Base-by-base conservation (phyloP, 371 early-diverging fungal genomes). In the Encephalitozoon cuniculi region DNA sequence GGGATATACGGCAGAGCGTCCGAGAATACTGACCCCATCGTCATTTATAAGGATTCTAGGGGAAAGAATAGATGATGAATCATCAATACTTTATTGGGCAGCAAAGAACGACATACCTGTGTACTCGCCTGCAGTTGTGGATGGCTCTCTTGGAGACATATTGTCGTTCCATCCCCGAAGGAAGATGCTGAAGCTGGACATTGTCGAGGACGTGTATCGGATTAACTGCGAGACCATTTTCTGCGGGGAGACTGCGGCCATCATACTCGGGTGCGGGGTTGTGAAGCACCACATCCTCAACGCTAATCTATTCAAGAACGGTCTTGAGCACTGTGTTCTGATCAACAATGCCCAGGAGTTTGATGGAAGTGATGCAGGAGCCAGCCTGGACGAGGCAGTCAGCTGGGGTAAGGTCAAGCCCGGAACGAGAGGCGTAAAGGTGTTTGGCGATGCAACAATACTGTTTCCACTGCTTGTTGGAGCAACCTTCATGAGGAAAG, bases 281-380 rank as follows among this genome's bases (percentile, higher is more conserved):
- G 87, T 96, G 72, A 99, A 99, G 85, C 99, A 99, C 85, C 97
- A 97, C 82, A 96, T 97, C 76, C 93, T 95, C 83, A 99, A 99
- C 82, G 98, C 98, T 34, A 97, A 97, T 83, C 86, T 99, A 44
- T 84, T 90, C 88, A 88, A 96, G 72, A 96, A 99, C 83, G 99
- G 99, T 26, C 92, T 97, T 4, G 96, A 99, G 80, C 95, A 89
- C 82, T 92, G 96, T 8, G 96, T 97, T 0, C 93, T 93, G 76
- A 89, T 99, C 83, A 97, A 97, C 82, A 97, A 96, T 0, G 96
- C 91, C 0, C 93, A 92, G 79, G 98, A 99, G 82, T 96, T 91
- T 86, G 97, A 99, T 86, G 99, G 98, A 49, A 91, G 92, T 82
- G 99, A 99, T 87, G 93, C 97, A 12, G 99, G 99, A 7, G 99